Percentiles rank a stretch among this genome's conserved stretches.
These are phyloP conservation scores for Zymoseptoria ardabiliae DNA, from an alignment of 2,329 filamentous ascomycete species.

Conservation along the genomic window DNA sequence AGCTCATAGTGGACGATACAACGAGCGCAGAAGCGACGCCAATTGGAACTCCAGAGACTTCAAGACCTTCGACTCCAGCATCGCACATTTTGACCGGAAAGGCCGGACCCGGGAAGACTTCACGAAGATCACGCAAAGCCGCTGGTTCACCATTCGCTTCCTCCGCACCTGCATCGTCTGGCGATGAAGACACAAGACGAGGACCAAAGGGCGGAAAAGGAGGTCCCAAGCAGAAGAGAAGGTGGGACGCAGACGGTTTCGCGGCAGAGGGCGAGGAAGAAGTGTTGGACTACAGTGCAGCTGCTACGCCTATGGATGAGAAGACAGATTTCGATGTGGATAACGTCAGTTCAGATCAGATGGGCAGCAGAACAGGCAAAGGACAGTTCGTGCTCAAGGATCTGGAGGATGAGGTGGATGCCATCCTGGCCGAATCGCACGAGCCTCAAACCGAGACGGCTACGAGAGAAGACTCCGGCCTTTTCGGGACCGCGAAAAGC, in stretches of 20 bases:
- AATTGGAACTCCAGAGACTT: constrained; percentile 63
- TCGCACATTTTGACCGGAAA: constrained; percentile 66
- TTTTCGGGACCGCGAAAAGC: constrained; percentile 72
- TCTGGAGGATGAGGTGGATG: constrained; percentile 85
- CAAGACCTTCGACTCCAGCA: constrained; percentile 67
- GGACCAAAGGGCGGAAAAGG: constrained; percentile 47
- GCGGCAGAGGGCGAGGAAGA: constrained; percentile 76
- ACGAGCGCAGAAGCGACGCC: constrained; percentile 64
- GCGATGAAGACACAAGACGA: constrained; percentile 62
- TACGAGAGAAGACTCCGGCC: constrained; percentile 59
- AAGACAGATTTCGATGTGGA: constrained; percentile 52
- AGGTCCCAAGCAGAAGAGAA: constrained; percentile 72
- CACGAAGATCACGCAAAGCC: constrained; percentile 70
- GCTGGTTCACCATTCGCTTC: constrained; percentile 38
- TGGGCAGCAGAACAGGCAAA: constrained; percentile 77
- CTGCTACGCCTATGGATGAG: constrained; percentile 44
- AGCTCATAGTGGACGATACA: constrained; percentile 24
- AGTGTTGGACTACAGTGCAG: constrained; percentile 82
- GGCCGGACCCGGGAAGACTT: constrained; percentile 68
- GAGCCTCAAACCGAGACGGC: constrained; percentile 48
- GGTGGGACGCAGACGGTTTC: constrained; percentile 84
- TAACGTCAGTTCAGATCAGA: constrained; percentile 67
- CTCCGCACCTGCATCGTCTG: constrained; percentile 64
- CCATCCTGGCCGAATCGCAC: constrained; percentile 76
- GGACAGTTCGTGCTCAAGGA: constrained; percentile 93